Conservation (phyloP, 164 flowering plant species). For the Macadamia integrifolia region DNA sequence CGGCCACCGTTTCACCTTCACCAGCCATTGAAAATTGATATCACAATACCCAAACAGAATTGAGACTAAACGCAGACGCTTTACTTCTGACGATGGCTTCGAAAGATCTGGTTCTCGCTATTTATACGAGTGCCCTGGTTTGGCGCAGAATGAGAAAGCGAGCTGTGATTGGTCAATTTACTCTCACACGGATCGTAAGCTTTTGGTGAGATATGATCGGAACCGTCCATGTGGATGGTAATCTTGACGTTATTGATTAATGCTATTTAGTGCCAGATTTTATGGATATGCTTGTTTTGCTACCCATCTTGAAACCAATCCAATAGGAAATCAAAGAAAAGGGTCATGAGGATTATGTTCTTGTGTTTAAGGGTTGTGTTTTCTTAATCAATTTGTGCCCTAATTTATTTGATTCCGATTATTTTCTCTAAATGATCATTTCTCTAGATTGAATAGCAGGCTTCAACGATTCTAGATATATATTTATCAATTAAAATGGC, state of each 20-base stretch:
- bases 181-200: conserved; percentile 8
- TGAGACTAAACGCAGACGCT: no score
- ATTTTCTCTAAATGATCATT: not conserved
- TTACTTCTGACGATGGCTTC: not conserved
- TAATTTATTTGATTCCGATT: not conserved
- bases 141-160: not conserved
- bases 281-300: no score
- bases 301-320: no score
- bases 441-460: not conserved
- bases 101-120: not conserved
- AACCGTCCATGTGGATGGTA: not conserved
- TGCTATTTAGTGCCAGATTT: not conserved
- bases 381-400: not conserved
- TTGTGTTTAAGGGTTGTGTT: conserved; percentile 5
- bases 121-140: conserved; percentile 9
- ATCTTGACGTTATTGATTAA: conserved; percentile 2
- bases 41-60: no score
- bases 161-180: conserved; percentile 14
- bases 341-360: not conserved
- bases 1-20: conserved; percentile 8
- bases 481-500: no score
- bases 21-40: not conserved
- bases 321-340: not conserved
- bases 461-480: no score
- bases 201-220: not conserved